Base-by-base conservation (phyloP, 495 filamentous ascomycete species). In the Talaromyces liani region DNA sequence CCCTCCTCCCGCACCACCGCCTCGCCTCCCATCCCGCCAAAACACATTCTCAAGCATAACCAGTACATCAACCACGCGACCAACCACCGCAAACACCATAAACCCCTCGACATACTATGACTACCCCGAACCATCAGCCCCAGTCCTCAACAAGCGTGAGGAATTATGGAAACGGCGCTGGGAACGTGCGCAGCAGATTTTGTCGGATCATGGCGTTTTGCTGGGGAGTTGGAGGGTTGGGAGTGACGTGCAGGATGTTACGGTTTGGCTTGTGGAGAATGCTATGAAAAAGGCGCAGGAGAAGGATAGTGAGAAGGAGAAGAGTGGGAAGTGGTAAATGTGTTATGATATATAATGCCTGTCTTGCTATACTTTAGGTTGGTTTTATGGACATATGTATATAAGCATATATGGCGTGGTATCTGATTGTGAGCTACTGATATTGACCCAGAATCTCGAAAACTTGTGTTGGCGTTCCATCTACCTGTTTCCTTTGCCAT, bases 151-250 rank as follows among this genome's bases (percentile, higher is more conserved):
- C 66, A 95, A 92, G 70, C 91, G 92, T 36, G 83, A 96, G 61
- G 88, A 92, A 56, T 70, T 95, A 24, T 99, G 95, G 95, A 76
- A 81, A 61, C 82, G 88, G 62, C 78, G 95, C 58, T 90, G 92
- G 85, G 85, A 84, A 64, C 77, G 85, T 7, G 94, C 95, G 1
- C 85, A 88, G 62, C 82, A 87, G 33, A 75, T 87, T 7, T 80
- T 98, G 8, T 84, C 85, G 4, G 71, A 80, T 0, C 77, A 84
- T 58, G 90, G 89, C 2, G 91, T 98, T 0, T 74, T 85, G 65
- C 73, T 99, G 63, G 85, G 89, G 63, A 93, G 84, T 63, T 98
- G 94, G 94, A 82, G 91, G 51, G 84, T 85, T 5, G 94, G 94
- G 1, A 80, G 79, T n/a, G 94, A 98, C 81, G 88, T 90, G 5